Evolutionary conservation across 106 monocot genomes (phyloP).

Genomic region (Acanthochlamys bracteata): DNA sequence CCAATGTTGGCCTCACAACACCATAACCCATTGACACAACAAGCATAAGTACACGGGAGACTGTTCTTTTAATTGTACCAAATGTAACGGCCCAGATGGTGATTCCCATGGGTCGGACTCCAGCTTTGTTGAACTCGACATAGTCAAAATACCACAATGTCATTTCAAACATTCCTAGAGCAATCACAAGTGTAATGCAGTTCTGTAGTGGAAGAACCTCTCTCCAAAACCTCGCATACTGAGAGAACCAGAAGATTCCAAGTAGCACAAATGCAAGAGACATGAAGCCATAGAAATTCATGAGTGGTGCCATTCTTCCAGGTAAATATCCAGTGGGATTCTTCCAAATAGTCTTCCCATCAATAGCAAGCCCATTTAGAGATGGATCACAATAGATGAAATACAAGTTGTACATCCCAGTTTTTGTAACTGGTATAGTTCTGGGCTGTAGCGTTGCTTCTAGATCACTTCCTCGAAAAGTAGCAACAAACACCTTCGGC

Average conservation of each 20-base stretch:
- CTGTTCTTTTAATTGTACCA: conserved; percentile 70
- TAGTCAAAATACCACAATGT: conserved; percentile 95
- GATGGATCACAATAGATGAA: conserved; percentile 66
- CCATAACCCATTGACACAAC: conserved; percentile 96
- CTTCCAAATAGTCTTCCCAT: conserved; percentile 94
- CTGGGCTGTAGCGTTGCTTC: conserved; percentile 46
- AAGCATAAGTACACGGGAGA: conserved; percentile 66
- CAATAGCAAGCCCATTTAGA: conserved; percentile 49
- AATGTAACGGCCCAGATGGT: conserved; percentile 95
- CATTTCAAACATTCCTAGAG: conserved; percentile 93
- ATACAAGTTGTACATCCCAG: conserved; percentile 91
- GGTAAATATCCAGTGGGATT: conserved; percentile 93
- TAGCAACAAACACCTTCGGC: conserved; percentile 55
- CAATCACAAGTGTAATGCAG: conserved; percentile 81
- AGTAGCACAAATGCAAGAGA: conserved; percentile 80
- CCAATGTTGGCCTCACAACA: conserved; percentile 87
- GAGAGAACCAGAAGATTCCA: conserved; percentile 83
- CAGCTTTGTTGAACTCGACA: conserved; percentile 82
- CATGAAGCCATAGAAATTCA: conserved; percentile 86
- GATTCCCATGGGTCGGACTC: conserved; percentile 71
- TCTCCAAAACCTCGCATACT: conserved; percentile 91
- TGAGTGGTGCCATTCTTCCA: conserved; percentile 87
- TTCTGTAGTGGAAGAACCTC: conserved; percentile 92
- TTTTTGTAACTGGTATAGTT: conserved; percentile 46
- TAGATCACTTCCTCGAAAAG: conserved; percentile 52